These are phyloP conservation scores for Cetraspora pellucida DNA, from an alignment of 192 early-diverging fungal species.

Conservation along the genomic window DNA sequence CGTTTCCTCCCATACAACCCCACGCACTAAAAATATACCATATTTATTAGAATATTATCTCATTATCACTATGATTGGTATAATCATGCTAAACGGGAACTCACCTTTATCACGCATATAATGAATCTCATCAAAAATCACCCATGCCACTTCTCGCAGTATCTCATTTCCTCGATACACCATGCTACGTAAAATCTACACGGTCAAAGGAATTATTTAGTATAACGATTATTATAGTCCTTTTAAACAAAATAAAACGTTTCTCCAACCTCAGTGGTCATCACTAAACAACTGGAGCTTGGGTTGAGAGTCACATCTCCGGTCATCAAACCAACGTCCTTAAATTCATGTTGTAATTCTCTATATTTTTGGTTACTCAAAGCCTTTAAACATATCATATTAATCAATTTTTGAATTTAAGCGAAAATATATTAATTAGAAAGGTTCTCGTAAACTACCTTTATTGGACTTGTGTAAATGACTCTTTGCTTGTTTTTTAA, in stretches of 20 bases:
- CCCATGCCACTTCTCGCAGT: slow-evolving; percentile 96
- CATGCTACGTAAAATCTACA: slow-evolving; percentile 93
- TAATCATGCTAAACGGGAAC: not conserved
- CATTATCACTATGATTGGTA: not conserved
- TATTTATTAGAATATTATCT: not conserved
- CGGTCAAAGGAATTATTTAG: not conserved
- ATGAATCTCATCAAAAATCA: slow-evolving; percentile 98
- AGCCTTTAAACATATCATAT: slow-evolving; percentile 52
- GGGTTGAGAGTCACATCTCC: slow-evolving; percentile 98
- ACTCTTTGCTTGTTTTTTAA: slow-evolving; percentile 89
- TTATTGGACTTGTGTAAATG: slow-evolving; percentile 97
- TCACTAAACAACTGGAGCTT: slow-evolving; percentile 88
- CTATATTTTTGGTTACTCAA: slow-evolving; percentile 98
- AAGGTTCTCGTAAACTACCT: slow-evolving; percentile 51
- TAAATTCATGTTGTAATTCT: slow-evolving; percentile 93
- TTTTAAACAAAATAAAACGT: not conserved
- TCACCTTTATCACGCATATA: slow-evolving; percentile 93
- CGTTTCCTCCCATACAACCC: slow-evolving; percentile 99
- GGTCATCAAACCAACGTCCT: slow-evolving; percentile 98
- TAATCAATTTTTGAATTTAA: too few species aligned
- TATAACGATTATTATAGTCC: not conserved
- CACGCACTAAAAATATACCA: slow-evolving; percentile 58
- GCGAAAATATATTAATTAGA: not conserved
- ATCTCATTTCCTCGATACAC: slow-evolving; percentile 95
- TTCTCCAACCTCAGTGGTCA: slow-evolving; percentile 80